Conservation (phyloP, 768 basidiomycete genomes). For the Collybia sordida region DNA sequence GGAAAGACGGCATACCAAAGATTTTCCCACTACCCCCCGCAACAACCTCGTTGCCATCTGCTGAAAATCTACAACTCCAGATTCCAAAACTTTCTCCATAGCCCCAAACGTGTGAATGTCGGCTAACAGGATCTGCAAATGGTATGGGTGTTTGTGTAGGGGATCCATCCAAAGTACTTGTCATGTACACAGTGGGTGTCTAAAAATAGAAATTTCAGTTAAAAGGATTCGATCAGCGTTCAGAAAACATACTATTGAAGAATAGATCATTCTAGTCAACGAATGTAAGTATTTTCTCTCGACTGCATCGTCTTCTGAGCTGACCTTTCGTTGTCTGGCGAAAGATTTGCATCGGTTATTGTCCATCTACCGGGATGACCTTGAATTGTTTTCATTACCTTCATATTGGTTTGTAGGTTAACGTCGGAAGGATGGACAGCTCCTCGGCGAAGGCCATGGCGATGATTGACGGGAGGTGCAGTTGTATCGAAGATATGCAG, state of each 20-base stretch:
- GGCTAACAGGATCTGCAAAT: conserved; percentile 48
- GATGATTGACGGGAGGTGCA: conserved; percentile 27
- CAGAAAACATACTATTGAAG: conserved; percentile 66
- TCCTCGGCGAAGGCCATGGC: conserved; percentile 12
- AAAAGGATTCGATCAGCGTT: not conserved
- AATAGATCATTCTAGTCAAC: conserved; percentile 78
- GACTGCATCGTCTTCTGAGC: conserved; percentile 6
- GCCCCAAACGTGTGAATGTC: conserved; percentile 33
- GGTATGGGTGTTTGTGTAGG: conserved; percentile 61
- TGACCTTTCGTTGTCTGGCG: conserved; percentile 83
- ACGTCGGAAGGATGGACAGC: conserved; percentile 12
- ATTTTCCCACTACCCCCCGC: conserved; percentile 87
- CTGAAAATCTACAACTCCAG: conserved; percentile 95
- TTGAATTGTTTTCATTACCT: conserved; percentile 61
- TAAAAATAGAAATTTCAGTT: conserved; percentile 25
- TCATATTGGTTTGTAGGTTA: conserved; percentile 42
- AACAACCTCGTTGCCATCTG: conserved; percentile 93
- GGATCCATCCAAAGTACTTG: conserved; percentile 64
- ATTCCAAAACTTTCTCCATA: conserved; percentile 64
- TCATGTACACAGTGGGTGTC: conserved; percentile 75
- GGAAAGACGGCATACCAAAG: conserved; percentile 46
- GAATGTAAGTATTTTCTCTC: not conserved
- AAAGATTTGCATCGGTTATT: conserved; percentile 91
- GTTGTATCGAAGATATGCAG: conserved; percentile 86
- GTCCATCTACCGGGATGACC: conserved; percentile 86